Base-by-base conservation (phyloP, 768 basidiomycete species). In the Mycena vulgaris region DNA sequence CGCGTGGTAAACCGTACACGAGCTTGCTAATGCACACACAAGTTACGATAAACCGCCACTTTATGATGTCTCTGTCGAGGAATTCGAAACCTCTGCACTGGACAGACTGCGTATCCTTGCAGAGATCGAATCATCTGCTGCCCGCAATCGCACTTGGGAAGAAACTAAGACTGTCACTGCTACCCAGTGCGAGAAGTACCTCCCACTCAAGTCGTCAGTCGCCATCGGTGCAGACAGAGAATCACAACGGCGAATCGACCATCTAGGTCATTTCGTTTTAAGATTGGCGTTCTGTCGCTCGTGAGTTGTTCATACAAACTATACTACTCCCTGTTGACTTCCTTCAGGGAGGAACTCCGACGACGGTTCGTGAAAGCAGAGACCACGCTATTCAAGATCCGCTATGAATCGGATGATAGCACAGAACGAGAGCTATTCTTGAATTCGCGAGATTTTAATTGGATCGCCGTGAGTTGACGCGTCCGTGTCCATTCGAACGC, bases 281-380 rank as follows among this genome's bases (percentile, higher is more conserved):
- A 84, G 98, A 57, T 85, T 99, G 45, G 97, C 98, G 8, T 99
- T 99, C 81, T 98, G 97, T 82, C 90, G 95, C 65, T 95, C 96
- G 97, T 99, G 81, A 78, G 96, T 21, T 47, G 33, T 37, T 52
- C 35, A 40, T 48, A 25, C 25, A 66, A 33, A 23, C 47, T 23
- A 45, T 49, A 30, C 45, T 53, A 14, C 49, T 66, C 60, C 42
- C 42, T 58, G 63, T 13, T 61, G 28, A 65, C 64, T 65, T 45
- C 28, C 62, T 39, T 35, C 69, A 98, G 97, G 39, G 97, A 98
- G 75, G 97, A 99, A 55, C 85, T 99, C 40, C 86, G 97, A 65
- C 85, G 90, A 47, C 88, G 97, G 56, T 99, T 97, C 78, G 85
- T 98, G 66, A 95, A 95, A 75, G 94, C 96, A 7, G 98, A 99